phyloP scores from a whole-genome alignment of 495 filamentous ascomycete genomes.

The Aspergillus incahuasiensis region DNA sequence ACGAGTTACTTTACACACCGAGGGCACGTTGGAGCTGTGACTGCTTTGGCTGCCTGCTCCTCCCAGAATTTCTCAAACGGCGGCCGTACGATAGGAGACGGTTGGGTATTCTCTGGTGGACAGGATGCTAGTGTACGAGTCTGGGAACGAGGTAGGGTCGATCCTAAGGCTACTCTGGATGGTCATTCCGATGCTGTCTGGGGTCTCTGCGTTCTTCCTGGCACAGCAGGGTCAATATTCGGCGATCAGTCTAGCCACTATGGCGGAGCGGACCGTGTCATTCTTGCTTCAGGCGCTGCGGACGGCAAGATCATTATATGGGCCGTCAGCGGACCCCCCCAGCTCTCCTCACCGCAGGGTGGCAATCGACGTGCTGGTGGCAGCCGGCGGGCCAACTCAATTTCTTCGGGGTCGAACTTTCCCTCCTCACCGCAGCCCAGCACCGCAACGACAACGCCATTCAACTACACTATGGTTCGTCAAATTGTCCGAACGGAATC shows the following conservation, averaged over 20 bases:
- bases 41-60: constrained; percentile 80
- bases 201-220: constrained; percentile 91
- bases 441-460: constrained; percentile 63
- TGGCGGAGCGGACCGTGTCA: constrained; percentile 74
- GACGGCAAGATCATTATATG: constrained; percentile 91
- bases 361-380: constrained; percentile 65
- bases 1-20: constrained; percentile 90
- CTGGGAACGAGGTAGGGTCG: constrained; percentile 90
- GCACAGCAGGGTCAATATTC: constrained; percentile 71
- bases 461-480: constrained; percentile 70
- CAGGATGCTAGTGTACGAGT: constrained; percentile 90
- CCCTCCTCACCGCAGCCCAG: constrained; percentile 87
- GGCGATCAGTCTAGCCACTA: constrained; percentile 61
- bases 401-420: constrained; percentile 86
- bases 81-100: constrained; percentile 77
- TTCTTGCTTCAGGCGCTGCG: constrained; percentile 87
- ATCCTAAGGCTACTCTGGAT: constrained; percentile 91
- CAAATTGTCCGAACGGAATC: constrained; percentile 69
- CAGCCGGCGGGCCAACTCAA: constrained; percentile 79
- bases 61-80: constrained; percentile 82
- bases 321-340: constrained; percentile 89
- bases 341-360: constrained; percentile 71
- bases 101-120: constrained; percentile 97
- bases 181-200: constrained; percentile 95
- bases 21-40: constrained; percentile 86